Percentiles rank a stretch among this genome's conserved stretches.
These are phyloP conservation scores for Extremus antarcticus DNA, from an alignment of 495 filamentous ascomycete genomes.

Conservation along the genomic window DNA sequence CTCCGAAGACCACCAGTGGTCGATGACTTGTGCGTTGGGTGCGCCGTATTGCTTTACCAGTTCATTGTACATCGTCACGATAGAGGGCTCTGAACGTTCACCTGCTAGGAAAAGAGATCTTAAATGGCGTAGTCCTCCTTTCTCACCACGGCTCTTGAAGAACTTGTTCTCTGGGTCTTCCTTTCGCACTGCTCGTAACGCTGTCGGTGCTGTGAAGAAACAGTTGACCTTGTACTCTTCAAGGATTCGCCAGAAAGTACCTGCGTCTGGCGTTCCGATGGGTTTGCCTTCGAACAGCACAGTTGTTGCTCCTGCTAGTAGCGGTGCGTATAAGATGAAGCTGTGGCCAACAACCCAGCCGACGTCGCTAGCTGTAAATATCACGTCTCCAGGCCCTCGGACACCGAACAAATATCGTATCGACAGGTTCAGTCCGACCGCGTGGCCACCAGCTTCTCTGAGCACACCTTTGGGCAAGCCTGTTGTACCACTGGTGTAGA, in stretches of 20 bases:
- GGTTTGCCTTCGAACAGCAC: slow-evolving; percentile 90
- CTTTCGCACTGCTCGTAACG: slow-evolving; percentile 73
- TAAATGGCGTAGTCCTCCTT: slow-evolving; percentile 56
- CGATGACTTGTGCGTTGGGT: slow-evolving; percentile 57
- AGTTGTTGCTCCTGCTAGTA: slow-evolving; percentile 75
- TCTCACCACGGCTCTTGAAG: slow-evolving; percentile 48
- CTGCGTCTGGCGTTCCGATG: slow-evolving; percentile 76
- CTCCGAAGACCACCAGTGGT: slow-evolving; percentile 97
- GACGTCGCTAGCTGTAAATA: slow-evolving; percentile 56
- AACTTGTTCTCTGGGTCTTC: slow-evolving; percentile 66
- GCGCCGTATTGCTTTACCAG: slow-evolving; percentile 55
- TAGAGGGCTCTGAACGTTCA: slow-evolving; percentile 78
- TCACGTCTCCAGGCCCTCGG: slow-evolving; percentile 67
- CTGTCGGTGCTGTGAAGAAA: slow-evolving; percentile 79
- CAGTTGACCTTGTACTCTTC: slow-evolving; percentile 75
- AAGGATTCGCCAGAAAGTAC: slow-evolving; percentile 77
- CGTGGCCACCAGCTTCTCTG: slow-evolving; percentile 74
- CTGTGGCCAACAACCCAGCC: slow-evolving; percentile 36
- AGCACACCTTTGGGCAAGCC: slow-evolving; percentile 83
- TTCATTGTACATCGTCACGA: slow-evolving; percentile 67
- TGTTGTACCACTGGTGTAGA: slow-evolving; percentile 78
- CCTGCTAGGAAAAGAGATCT: slow-evolving; percentile 76
- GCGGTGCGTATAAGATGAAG: slow-evolving; percentile 63
- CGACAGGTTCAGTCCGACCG: slow-evolving; percentile 70
- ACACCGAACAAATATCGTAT: slow-evolving; percentile 72